Evolutionary conservation across 345 rosid genomes (phyloP).

Genomic region (Lagerstroemia speciosa): DNA sequence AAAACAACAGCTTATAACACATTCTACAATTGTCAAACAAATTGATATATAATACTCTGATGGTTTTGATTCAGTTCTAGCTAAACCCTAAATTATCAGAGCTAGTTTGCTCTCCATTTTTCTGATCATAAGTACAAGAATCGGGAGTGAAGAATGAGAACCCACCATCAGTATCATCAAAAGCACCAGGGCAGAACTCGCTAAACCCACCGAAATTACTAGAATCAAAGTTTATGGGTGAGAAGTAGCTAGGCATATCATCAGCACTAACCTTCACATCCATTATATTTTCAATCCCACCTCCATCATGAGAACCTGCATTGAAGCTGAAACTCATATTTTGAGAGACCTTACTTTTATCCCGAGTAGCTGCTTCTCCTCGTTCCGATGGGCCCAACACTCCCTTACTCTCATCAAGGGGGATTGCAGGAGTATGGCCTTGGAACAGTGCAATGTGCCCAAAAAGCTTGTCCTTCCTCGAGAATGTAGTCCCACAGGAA

Average conservation of each 20-base stretch:
- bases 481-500: slow-evolving; percentile 93
- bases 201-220: slow-evolving; percentile 73
- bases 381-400: slow-evolving; percentile 29
- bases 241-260: slow-evolving; percentile 44
- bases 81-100: slow-evolving; percentile 22
- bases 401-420: slow-evolving; percentile 57
- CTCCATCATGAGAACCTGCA: slow-evolving; percentile 19
- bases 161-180: slow-evolving; percentile 73
- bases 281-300: slow-evolving; percentile 24
- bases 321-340: slow-evolving; percentile 29
- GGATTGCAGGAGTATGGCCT: slow-evolving; percentile 94
- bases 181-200: slow-evolving; percentile 67
- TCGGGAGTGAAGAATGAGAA: slow-evolving; percentile 61
- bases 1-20: slow-evolving; percentile 5
- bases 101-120: slow-evolving; percentile 38
- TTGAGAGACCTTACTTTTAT: slow-evolving; percentile 23
- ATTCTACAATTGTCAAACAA: slow-evolving; percentile 5
- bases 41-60: neutral
- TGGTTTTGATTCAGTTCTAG: neutral
- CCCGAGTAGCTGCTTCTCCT: slow-evolving; percentile 27
- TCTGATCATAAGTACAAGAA: slow-evolving; percentile 51
- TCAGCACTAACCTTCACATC: slow-evolving; percentile 48
- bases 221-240: slow-evolving; percentile 66
- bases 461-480: slow-evolving; percentile 95
- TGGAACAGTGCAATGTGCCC: slow-evolving; percentile 94